Evolutionary conservation across 23 red algal genomes (phyloP).

Genomic region (Gracilaria vermiculophylla): DNA sequence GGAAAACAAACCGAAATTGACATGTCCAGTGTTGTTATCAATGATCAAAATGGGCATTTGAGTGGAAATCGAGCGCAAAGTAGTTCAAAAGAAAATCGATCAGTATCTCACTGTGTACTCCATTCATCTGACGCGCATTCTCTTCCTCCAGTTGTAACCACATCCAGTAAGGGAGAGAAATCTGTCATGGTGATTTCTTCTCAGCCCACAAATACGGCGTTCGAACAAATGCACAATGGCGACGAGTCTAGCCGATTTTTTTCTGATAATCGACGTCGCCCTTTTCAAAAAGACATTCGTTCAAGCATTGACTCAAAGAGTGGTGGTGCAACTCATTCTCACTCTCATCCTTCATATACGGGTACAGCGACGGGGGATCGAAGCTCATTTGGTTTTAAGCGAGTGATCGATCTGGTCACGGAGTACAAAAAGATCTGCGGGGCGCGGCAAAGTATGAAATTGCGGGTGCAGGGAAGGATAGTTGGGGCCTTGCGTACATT

Average conservation of each 20-base stretch:
- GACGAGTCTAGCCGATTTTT: neutral
- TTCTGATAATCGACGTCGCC: neutral
- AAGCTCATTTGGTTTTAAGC: constrained; percentile 12
- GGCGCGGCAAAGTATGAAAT: neutral
- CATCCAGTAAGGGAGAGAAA: constrained; percentile 23
- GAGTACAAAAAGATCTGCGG: constrained; percentile 25
- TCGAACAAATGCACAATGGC: neutral
- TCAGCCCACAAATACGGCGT: neutral
- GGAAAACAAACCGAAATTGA: neutral
- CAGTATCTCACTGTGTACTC: neutral
- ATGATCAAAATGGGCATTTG: neutral
- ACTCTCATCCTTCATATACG: neutral
- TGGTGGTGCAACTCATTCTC: neutral
- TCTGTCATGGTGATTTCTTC: constrained; percentile 36
- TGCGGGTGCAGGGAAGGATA: neutral
- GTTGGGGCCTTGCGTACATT: constrained; percentile 23
- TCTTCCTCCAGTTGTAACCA: neutral
- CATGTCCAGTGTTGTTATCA: neutral
- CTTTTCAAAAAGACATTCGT: neutral
- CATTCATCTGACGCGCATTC: neutral
- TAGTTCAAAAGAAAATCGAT: neutral
- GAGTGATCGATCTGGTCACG: constrained; percentile 13
- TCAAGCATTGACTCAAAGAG: neutral
- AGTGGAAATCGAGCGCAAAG: neutral
- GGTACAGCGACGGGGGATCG: neutral